These are phyloP conservation scores for Domatiomyces globalis DNA, from an alignment of 2,329 filamentous ascomycete species.

Conservation along the genomic window DNA sequence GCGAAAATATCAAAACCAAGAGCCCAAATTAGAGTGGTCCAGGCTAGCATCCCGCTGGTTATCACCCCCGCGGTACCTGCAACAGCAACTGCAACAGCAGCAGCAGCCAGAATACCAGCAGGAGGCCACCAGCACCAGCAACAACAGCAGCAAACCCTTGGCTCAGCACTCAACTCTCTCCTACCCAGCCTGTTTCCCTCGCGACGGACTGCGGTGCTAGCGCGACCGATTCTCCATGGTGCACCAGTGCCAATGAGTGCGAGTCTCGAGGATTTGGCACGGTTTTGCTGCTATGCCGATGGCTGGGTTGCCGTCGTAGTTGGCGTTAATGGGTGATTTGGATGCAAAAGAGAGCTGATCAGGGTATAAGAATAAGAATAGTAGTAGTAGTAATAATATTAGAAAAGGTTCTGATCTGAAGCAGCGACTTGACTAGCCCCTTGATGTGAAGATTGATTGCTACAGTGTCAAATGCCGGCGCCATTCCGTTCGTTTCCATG, in stretches of 20 bases:
- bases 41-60: constrained; percentile 52
- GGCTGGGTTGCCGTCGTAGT: constrained; percentile 81
- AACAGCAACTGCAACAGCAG: constrained; percentile 14
- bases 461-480: no score
- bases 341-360: neutral
- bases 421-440: neutral
- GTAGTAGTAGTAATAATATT: neutral
- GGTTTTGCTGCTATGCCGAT: constrained; percentile 73
- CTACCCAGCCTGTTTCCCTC: constrained; percentile 79
- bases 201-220: constrained; percentile 67
- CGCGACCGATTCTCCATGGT: constrained; percentile 74
- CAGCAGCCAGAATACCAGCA: neutral
- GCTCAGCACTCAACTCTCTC: constrained; percentile 58
- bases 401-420: neutral
- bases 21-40: constrained; percentile 56
- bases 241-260: constrained; percentile 66
- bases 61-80: constrained; percentile 19
- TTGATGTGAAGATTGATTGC: no score
- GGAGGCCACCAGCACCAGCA: constrained; percentile 11
- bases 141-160: constrained; percentile 53
- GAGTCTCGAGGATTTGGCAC: constrained; percentile 67
- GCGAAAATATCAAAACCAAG: constrained; percentile 6
- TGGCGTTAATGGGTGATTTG: constrained; percentile 22
- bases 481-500: no score
- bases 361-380: neutral